phyloP scores from a whole-genome alignment of 192 early-diverging fungal species.

The Entrophospora sp. region DNA sequence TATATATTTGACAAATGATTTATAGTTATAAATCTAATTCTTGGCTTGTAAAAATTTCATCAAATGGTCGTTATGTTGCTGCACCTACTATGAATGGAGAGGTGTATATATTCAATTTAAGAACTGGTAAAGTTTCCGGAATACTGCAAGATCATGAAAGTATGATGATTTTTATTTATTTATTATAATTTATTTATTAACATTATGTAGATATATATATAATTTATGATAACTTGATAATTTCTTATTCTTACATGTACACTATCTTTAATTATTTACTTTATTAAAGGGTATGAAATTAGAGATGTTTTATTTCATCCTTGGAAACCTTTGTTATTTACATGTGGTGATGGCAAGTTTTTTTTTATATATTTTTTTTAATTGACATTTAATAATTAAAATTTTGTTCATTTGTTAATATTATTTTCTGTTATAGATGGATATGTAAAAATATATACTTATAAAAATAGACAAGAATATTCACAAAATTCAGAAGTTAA shows the following conservation, averaged over 20 bases:
- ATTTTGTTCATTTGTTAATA: no score
- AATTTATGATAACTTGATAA: background rate
- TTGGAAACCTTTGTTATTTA: slow-evolving; percentile 65
- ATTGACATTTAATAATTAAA: no score
- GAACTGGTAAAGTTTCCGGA: slow-evolving; percentile 64
- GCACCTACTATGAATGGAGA: slow-evolving; percentile 87
- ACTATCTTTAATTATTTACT: no score
- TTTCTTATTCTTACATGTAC: background rate
- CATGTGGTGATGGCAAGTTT: slow-evolving; percentile 82
- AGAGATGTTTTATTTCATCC: slow-evolving; percentile 89
- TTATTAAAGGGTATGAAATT: slow-evolving; percentile 67
- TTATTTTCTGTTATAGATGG: slow-evolving; percentile 45
- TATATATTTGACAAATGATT: background rate
- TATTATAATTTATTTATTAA: slow-evolving; percentile 19
- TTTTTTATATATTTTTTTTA: no score
- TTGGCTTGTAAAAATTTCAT: slow-evolving; percentile 85
- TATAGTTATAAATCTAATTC: slow-evolving; percentile 79
- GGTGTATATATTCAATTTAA: slow-evolving; percentile 75
- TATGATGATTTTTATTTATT: no score
- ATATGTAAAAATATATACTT: slow-evolving; percentile 54
- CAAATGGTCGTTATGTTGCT: slow-evolving; percentile 80
- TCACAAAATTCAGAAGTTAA: no score
- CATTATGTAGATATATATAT: background rate
- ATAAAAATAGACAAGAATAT: no score
- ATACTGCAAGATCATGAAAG: slow-evolving; percentile 81